Base-by-base conservation (phyloP, 1,284 basidiomycete genomes). In the Bondarzewia mesenterica region DNA sequence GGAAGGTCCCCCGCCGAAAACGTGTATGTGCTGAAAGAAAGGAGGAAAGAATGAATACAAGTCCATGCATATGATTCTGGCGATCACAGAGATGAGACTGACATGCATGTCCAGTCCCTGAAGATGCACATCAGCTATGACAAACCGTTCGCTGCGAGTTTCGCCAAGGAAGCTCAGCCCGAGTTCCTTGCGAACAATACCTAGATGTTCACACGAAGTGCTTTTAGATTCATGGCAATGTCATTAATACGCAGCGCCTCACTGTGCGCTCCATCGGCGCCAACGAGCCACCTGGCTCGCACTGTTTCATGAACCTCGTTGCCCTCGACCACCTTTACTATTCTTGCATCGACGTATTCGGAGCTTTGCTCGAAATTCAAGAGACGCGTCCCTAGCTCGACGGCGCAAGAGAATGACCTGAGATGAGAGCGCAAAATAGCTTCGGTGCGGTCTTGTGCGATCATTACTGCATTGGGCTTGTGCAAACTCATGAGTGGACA, bases 251-350 rank as follows among this genome's bases (percentile, higher is more conserved):
- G 38, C 4, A 18, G 10, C 6, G 16, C 27, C 47, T 12, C 39
- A 68, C 68, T 63, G 57, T 55, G 58, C 10, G 62, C 69, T 8
- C 69, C 70, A 52, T 72, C 69, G 1, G 67, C 57, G 1, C 69
- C 69, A 14, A 71, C 52, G 0, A 72, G 44, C 39, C 57, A 69
- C 1, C 48, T 47, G n/a, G 49, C 48, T 4, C 49, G 22, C n/a
- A 60, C 43, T 2, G 47, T 49, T 51, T 60, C 46, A 16, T 37
- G 16, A 7, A 4, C 37, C 7, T 46, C 37, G n/a, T 23, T 23
- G 20, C 36, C 46, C 3, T 38, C 45, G 12, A 39, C 8, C 20
- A 22, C 14, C 27, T 22, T 37, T 21, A 21, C 44, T 1, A 44
- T 10, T 27, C 26, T 8, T 4, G 49, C 26, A 7, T 27, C 32